Conservation (phyloP, 1,284 basidiomycete genomes). For the Pseudozyma hubeiensis region DNA sequence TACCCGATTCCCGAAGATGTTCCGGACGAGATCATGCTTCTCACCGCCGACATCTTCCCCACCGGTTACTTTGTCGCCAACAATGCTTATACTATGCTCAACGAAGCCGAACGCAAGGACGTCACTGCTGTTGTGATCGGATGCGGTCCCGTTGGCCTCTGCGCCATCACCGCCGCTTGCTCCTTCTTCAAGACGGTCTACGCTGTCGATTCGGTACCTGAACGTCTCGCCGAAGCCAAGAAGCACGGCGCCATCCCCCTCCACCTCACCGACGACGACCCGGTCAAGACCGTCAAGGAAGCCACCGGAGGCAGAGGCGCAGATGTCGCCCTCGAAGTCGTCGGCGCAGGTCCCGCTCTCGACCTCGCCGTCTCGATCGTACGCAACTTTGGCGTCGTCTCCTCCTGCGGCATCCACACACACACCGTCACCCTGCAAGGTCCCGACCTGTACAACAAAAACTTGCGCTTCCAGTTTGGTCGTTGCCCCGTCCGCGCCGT, state of each 20-base stretch:
- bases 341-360: slow-evolving; percentile 80
- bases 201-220: slow-evolving; percentile 66
- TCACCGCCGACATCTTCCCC: slow-evolving; percentile 76
- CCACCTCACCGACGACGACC: slow-evolving; percentile 53
- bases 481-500: slow-evolving; percentile 77
- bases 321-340: slow-evolving; percentile 75
- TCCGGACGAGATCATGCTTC: slow-evolving; percentile 70
- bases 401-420: slow-evolving; percentile 78
- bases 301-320: slow-evolving; percentile 69
- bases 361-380: slow-evolving; percentile 81
- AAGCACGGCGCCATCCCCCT: slow-evolving; percentile 63
- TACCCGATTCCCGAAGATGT: slow-evolving; percentile 74
- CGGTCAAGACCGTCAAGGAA: slow-evolving; percentile 44
- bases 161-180: slow-evolving; percentile 70
- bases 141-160: slow-evolving; percentile 71
- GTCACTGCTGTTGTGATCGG: slow-evolving; percentile 60
- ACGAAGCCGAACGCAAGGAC: slow-evolving; percentile 58
- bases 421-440: slow-evolving; percentile 68
- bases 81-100: slow-evolving; percentile 72
- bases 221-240: slow-evolving; percentile 65
- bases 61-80: slow-evolving; percentile 77
- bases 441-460: slow-evolving; percentile 80
- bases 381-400: slow-evolving; percentile 82
- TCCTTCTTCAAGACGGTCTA: slow-evolving; percentile 68
- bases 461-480: slow-evolving; percentile 79